Evolutionary conservation across 2,329 filamentous ascomycete species (phyloP).

Genomic region (Trichoderma aggressivum): DNA sequence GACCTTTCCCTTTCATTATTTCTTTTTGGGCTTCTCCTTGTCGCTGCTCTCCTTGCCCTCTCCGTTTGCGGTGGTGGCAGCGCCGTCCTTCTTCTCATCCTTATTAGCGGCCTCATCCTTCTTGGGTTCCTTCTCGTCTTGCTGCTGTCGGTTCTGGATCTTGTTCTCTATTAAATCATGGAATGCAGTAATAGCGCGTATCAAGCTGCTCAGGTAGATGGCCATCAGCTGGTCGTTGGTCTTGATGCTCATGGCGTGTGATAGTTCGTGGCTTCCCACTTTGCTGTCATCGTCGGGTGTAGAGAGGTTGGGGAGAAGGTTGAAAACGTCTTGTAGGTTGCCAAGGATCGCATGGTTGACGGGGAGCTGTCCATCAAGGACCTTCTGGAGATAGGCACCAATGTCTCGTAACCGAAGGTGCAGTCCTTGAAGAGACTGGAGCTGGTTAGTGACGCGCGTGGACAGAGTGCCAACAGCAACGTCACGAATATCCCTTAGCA

Average conservation of each 20-base stretch:
- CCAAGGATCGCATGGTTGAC: slow-evolving; percentile 97
- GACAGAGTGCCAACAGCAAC: slow-evolving; percentile 96
- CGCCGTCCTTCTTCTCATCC: slow-evolving; percentile 55
- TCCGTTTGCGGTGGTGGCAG: slow-evolving; percentile 37
- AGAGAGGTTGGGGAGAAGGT: slow-evolving; percentile 91
- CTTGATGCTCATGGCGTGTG: slow-evolving; percentile 97
- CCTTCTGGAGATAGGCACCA: slow-evolving; percentile 91
- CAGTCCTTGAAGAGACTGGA: slow-evolving; percentile 93
- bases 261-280: slow-evolving; percentile 73
- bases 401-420: slow-evolving; percentile 95
- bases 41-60: slow-evolving; percentile 49
- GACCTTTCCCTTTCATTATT: slow-evolving; percentile 25
- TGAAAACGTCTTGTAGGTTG: slow-evolving; percentile 99
- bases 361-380: slow-evolving; percentile 85
- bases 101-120: slow-evolving; percentile 65
- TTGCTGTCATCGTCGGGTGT: slow-evolving; percentile 70
- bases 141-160: slow-evolving; percentile 96
- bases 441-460: slow-evolving; percentile 93
- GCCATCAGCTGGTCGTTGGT: slow-evolving; percentile 99
- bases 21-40: slow-evolving; percentile 58
- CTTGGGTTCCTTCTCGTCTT: slow-evolving; percentile 90
- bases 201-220: slow-evolving; percentile 95
- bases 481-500: slow-evolving; percentile 95
- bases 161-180: slow-evolving; percentile 99
- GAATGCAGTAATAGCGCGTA: slow-evolving; percentile 96